Conservation (phyloP, 306 rosid species). For the Trichosanthes truncata region DNA sequence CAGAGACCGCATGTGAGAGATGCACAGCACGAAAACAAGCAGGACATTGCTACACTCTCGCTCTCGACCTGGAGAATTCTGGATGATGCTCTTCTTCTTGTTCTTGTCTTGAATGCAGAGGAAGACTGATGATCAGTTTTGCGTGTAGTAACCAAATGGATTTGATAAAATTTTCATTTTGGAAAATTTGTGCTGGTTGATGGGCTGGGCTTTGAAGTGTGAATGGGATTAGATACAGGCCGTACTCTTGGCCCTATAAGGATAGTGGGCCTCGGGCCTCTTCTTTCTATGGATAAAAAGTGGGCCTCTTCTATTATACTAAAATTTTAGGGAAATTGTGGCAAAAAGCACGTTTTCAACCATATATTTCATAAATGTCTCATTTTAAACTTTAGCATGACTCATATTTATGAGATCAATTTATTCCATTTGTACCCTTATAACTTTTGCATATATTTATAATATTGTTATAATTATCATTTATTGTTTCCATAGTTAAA, state of each 20-base stretch:
- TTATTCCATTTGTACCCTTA: too few relatives aligned
- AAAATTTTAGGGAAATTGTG: too few relatives aligned
- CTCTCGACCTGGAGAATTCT: not conserved
- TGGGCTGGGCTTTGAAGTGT: not conserved
- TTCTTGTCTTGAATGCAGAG: not conserved
- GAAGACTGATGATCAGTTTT: not conserved
- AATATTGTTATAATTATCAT: too few relatives aligned
- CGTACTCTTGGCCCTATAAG: slow-evolving; percentile 4
- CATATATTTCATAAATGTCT: too few relatives aligned
- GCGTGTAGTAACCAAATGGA: not conserved
- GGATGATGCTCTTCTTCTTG: not conserved
- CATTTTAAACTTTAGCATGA: too few relatives aligned
- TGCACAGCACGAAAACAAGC: slow-evolving; percentile 49
- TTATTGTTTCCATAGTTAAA: too few relatives aligned
- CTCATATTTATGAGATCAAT: too few relatives aligned
- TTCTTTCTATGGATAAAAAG: not conserved
- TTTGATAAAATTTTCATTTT: not conserved
- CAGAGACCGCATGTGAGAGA: slow-evolving; percentile 73
- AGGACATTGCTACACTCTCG: slow-evolving; percentile 44
- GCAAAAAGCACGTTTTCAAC: too few relatives aligned
- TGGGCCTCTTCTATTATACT: too few relatives aligned
- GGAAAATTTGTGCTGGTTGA: not conserved
- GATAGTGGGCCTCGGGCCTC: not conserved
- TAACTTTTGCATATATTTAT: too few relatives aligned
- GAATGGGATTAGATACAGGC: not conserved